Evolutionary conservation across 148 eudicot genomes (phyloP), one percentile per base, ranked within the genome.

Genomic region (Amaranthus cruentus): DNA sequence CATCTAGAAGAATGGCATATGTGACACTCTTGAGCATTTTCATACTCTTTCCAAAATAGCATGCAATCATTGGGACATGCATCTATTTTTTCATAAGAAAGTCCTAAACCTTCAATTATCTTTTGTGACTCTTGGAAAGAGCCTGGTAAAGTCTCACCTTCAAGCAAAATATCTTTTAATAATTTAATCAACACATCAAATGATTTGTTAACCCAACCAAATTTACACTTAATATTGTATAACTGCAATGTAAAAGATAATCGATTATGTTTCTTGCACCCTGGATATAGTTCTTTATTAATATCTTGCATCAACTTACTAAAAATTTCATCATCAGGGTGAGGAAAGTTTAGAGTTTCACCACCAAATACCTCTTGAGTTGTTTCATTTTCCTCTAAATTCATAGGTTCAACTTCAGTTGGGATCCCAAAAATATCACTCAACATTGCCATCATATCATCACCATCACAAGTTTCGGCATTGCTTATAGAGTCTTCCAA

Each of bases 1-100:
- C 74, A 71, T 59, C 74, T 58, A 47, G 74, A 71, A 47, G 74
- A 12, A 61, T 47, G 74, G 10, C 65, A 69, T 69, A 54, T 54
- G 6, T 21, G 49, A 11, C 67, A 63, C 67, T 63, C 67, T 42
- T 63, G n/a, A 0, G 18, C 54, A 15, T 67, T 38, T 15, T 43
- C 51, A 5, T 49, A 21, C 7, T 62, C 66, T 4, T 47, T 47
- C 66, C 46, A 42, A 28, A 28, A 21, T 7, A 62, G 12, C 10
- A 62, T 49, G 14, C 70, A 67, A 7, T 67, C 54, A 7, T 67
- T 67, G 50, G 46, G 70, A 50, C 70, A 67, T 2, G 70, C 70
- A 18, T 67, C 53, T 6, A 67, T 67, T 6, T 67, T 67, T 14
- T 67, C 70, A 67, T 67, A 67, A 6, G 18, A 38, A n/a, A 50